Percentiles rank a stretch among this genome's conserved stretches.
Evolutionary conservation across 768 basidiomycete genomes (phyloP).

Genomic region (Macrolepiota dolichaula): DNA sequence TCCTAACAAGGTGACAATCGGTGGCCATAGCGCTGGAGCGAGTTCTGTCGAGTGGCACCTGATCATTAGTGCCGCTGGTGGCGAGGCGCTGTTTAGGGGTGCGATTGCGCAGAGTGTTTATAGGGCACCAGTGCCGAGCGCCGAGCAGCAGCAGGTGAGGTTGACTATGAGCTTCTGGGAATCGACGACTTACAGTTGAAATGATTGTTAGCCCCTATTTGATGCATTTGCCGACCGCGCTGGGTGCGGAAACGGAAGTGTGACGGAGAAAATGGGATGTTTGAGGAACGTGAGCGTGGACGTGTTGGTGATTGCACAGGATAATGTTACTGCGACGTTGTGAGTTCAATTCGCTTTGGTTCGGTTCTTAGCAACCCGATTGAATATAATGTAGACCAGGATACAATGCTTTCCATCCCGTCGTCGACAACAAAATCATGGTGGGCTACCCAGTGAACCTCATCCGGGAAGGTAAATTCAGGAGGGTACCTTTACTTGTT

Average conservation of each 20-base stretch:
- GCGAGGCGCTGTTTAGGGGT: conserved; percentile 40
- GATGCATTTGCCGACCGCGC: conserved; percentile 44
- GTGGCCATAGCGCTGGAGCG: conserved; percentile 62
- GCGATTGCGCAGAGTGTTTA: conserved; percentile 65
- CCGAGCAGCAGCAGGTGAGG: conserved; percentile 49
- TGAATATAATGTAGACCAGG: conserved; percentile 23
- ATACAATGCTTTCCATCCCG: conserved; percentile 49
- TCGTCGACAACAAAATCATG: conserved; percentile 51
- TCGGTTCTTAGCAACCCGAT: background rate
- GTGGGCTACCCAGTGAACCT: conserved; percentile 45
- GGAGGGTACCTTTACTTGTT: conserved; percentile 53
- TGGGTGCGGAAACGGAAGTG: conserved; percentile 41
- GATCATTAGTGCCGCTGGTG: conserved; percentile 31
- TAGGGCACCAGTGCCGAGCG: conserved; percentile 45
- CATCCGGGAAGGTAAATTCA: conserved; percentile 42
- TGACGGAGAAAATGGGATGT: conserved; percentile 37
- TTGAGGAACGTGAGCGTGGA: conserved; percentile 48
- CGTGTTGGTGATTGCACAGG: conserved; percentile 52
- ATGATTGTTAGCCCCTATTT: conserved; percentile 43
- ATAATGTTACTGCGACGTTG: conserved; percentile 40
- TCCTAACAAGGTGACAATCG: conserved; percentile 51
- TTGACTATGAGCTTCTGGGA: background rate
- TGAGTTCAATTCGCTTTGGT: conserved; percentile 21
- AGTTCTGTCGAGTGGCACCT: conserved; percentile 55
- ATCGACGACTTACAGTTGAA: background rate